These are phyloP conservation scores for Monascus purpureus DNA, from an alignment of 495 filamentous ascomycete species.

Conservation along the genomic window DNA sequence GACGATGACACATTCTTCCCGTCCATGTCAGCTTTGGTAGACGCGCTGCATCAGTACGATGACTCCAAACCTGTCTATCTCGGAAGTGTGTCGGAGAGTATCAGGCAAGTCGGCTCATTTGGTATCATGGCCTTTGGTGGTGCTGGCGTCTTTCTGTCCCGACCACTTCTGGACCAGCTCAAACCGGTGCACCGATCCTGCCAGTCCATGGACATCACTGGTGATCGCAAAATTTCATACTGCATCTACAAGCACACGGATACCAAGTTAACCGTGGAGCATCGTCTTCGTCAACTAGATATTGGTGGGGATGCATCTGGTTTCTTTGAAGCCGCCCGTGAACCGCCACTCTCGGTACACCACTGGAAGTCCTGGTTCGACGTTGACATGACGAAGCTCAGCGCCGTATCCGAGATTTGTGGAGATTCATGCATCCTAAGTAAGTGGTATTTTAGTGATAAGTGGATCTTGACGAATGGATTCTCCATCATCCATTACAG, in stretches of 20 bases:
- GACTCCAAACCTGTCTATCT: slow-evolving; percentile 35
- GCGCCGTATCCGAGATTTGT: slow-evolving; percentile 36
- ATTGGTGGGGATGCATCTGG: slow-evolving; percentile 35
- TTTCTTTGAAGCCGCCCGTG: slow-evolving; percentile 40
- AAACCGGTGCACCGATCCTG: slow-evolving; percentile 20
- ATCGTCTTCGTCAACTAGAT: slow-evolving; percentile 40
- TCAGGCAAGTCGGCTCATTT: slow-evolving; percentile 33
- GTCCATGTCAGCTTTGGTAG: slow-evolving; percentile 33
- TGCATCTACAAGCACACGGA: slow-evolving; percentile 39
- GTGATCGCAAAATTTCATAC: slow-evolving; percentile 34
- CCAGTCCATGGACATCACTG: slow-evolving; percentile 25
- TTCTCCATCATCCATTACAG: slow-evolving; percentile 40
- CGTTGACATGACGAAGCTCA: slow-evolving; percentile 33
- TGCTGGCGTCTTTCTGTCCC: slow-evolving; percentile 44
- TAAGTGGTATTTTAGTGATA: slow-evolving; percentile 41
- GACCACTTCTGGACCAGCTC: slow-evolving; percentile 30
- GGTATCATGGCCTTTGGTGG: slow-evolving; percentile 45
- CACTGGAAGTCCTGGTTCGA: slow-evolving; percentile 47
- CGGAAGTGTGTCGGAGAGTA: slow-evolving; percentile 41
- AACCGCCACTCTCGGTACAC: slow-evolving; percentile 39
- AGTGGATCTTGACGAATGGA: slow-evolving; percentile 44
- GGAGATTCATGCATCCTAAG: slow-evolving; percentile 42
- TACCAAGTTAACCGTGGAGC: slow-evolving; percentile 34
- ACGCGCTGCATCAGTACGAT: slow-evolving; percentile 32
- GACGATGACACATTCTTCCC: slow-evolving; percentile 62